These are phyloP conservation scores for Penicillium brasilianum DNA, from an alignment of 2,329 filamentous ascomycete species.

Conservation along the genomic window DNA sequence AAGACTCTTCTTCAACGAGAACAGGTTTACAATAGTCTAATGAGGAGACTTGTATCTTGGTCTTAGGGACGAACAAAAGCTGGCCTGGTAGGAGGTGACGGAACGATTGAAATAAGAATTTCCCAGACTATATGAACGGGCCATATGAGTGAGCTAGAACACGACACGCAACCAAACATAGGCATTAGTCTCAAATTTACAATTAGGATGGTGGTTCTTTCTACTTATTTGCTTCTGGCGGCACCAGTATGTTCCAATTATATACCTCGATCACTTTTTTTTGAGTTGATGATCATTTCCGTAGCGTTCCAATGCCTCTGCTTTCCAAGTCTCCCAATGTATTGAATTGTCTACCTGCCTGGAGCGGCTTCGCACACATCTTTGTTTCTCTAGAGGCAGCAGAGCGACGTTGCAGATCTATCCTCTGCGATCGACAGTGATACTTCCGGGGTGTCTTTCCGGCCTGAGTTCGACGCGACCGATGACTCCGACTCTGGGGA, in stretches of 20 bases:
- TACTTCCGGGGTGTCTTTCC: slow-evolving; percentile 18
- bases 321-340: slow-evolving; percentile 50
- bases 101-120: no score
- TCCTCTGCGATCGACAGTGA: slow-evolving; percentile 16
- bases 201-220: no score
- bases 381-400: slow-evolving; percentile 1
- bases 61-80: no score
- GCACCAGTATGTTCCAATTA: slow-evolving; percentile 1
- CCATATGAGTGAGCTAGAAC: background rate
- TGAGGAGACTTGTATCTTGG: no score
- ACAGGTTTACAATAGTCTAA: no score
- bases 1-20: no score
- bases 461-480: slow-evolving; percentile 11
- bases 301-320: slow-evolving; percentile 43
- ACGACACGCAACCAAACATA: background rate
- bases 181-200: background rate
- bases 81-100: no score
- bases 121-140: background rate
- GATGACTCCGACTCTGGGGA: slow-evolving; percentile 13
- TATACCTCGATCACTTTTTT: slow-evolving; percentile 13
- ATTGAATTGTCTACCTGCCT: no score
- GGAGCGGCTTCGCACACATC: background rate
- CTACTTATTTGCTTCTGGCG: background rate
- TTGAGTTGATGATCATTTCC: slow-evolving; percentile 24
- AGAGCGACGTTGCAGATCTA: slow-evolving; percentile 10